Percentiles rank a stretch among this genome's conserved stretches.
Conservation (phyloP, 2,329 filamentous ascomycete genomes). For the Scytalidium lignicola region DNA sequence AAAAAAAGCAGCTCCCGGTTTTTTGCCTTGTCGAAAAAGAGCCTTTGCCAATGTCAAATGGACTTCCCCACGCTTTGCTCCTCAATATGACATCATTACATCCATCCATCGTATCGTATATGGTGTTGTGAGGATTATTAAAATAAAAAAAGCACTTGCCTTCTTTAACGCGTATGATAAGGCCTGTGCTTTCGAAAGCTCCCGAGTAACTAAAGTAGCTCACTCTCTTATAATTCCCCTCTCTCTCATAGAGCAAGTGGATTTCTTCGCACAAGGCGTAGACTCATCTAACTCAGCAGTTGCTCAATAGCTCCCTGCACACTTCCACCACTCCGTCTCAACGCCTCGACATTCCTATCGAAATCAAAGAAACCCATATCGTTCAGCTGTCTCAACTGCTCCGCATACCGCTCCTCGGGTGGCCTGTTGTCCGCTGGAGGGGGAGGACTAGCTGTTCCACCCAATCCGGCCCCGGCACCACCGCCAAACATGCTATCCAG, state of each 20-base stretch:
- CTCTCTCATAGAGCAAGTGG: background rate
- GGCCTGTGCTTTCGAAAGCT: background rate
- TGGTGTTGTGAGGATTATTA: background rate
- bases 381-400: conserved; percentile 87
- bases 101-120: background rate
- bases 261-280: background rate
- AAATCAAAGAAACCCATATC: conserved; percentile 99
- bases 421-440: conserved; percentile 75
- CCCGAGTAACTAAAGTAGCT: background rate
- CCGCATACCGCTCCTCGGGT: conserved; percentile 88
- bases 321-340: conserved; percentile 84
- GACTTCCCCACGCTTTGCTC: background rate
- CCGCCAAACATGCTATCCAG: conserved; percentile 33
- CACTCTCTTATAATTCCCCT: background rate
- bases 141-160: background rate
- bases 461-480: conserved; percentile 19
- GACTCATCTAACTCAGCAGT: conserved; percentile 42
- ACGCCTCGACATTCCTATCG: conserved; percentile 81
- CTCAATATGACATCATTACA: background rate
- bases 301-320: conserved; percentile 88
- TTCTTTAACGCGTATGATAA: background rate
- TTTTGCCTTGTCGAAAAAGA: background rate
- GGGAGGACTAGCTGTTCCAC: conserved; percentile 34
- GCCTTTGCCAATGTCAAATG: no score
- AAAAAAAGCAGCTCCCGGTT: background rate